Evolutionary conservation across 768 basidiomycete species (phyloP), one percentile per base, ranked within the genome.

Genomic region (Rhodotorula sphaerocarpa): DNA sequence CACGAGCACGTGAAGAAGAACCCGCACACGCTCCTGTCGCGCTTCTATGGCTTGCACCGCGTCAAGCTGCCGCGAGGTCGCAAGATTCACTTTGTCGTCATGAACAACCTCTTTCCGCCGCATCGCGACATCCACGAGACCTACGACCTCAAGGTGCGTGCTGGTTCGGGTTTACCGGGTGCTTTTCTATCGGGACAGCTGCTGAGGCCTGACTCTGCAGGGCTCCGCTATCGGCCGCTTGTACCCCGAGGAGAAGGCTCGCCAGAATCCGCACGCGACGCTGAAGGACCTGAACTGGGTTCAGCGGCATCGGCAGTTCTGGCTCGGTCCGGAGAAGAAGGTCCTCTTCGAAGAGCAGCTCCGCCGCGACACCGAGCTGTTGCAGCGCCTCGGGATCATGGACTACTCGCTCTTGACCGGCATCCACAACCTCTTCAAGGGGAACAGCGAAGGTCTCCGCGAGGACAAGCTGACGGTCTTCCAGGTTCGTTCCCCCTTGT

Each of bases 41-140:
- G 95, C 27, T 97, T 99, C 76, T 99, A 97, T 74, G 95, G 95
- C 14, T 80, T 99, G 16, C 95, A 99, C 73, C 86, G 95, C 59
- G 95, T 99, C 63, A 99, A 99, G 78, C 82, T 99, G 0, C 95
- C 95, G 0, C 80, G 82, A 41, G 95, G 95, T 0, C 78, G 81
- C 48, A 99, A 99, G 78, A 99, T 99, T 56, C 95, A 99, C 75
- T 99, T 99, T 73, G 90, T 97, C 58, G 95, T 99, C 76, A 96
- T 97, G 91, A 99, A 97, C 79, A 99, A 99, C 75, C 81, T 99
- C 33, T 96, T 99, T 77, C 93, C 95, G 0, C 86, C 95, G 0
- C 93, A 97, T 77, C 84, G 90, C 68, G 95, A 99, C 74, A 81
- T 97, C 46, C 95, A 99, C 76, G 95, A 96, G 78, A 93, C 92